These are phyloP conservation scores for Colletotrichum zoysiae DNA, from an alignment of 2,329 filamentous ascomycete genomes.

Conservation along the genomic window DNA sequence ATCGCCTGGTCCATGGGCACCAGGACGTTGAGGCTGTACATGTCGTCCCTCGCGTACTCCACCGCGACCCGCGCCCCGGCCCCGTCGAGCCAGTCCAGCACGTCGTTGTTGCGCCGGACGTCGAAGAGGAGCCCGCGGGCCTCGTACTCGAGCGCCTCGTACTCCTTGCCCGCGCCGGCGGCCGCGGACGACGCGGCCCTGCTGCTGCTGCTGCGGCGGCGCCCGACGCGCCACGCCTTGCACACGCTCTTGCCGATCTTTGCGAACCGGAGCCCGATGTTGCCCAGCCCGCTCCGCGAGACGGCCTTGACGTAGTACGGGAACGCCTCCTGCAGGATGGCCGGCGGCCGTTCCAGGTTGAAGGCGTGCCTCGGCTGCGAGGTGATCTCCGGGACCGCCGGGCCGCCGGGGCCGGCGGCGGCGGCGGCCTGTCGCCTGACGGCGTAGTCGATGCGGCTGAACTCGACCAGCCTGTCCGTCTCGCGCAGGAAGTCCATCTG, in stretches of 20 bases:
- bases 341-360: slow-evolving; percentile 51
- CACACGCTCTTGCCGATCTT: slow-evolving; percentile 33
- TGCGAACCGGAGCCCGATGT: slow-evolving; percentile 12
- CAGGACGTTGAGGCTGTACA: slow-evolving; percentile 49
- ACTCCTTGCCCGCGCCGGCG: slow-evolving; percentile 35
- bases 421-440: slow-evolving; percentile 42
- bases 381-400: slow-evolving; percentile 44
- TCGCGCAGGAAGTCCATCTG: slow-evolving; percentile 50
- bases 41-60: slow-evolving; percentile 48
- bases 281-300: slow-evolving; percentile 24
- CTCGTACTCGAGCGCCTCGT: slow-evolving; percentile 44
- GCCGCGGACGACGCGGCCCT: no score
- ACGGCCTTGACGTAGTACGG: slow-evolving; percentile 46
- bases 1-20: slow-evolving; percentile 47
- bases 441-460: slow-evolving; percentile 50
- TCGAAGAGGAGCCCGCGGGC: slow-evolving; percentile 47
- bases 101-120: slow-evolving; percentile 45
- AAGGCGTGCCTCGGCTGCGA: slow-evolving; percentile 51
- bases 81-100: slow-evolving; percentile 51
- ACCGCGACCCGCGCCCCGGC: slow-evolving; percentile 47
- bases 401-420: not conserved
- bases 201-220: no score
- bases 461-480: slow-evolving; percentile 48
- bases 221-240: slow-evolving; percentile 41
- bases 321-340: slow-evolving; percentile 48